phyloP scores from a whole-genome alignment of 805 yeast species.

The Ogataea methylovora region DNA sequence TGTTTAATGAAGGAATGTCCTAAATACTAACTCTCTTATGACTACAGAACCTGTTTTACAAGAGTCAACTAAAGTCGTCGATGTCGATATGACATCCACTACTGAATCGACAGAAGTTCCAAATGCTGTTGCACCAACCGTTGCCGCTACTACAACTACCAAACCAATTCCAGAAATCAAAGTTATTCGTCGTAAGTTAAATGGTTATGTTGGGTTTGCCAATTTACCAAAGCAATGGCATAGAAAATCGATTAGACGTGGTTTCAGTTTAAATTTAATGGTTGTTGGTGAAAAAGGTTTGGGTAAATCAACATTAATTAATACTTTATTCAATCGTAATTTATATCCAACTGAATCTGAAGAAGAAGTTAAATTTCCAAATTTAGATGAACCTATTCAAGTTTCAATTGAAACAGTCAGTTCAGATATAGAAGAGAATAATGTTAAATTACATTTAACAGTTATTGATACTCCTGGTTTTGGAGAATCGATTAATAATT shows the following conservation, averaged over 20 bases:
- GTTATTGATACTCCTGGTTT: constrained; percentile 91
- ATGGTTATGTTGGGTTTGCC: constrained; percentile 94
- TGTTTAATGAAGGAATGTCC: too few species aligned
- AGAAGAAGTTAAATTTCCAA: constrained; percentile 26
- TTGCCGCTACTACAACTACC: constrained; percentile 4
- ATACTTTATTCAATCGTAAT: constrained; percentile 75
- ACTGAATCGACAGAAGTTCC: constrained; percentile 4
- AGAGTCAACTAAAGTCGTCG: too few species aligned
- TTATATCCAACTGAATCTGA: constrained; percentile 33
- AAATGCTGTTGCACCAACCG: neutral
- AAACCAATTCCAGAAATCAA: constrained; percentile 33
- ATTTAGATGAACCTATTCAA: constrained; percentile 33
- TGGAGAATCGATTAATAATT: constrained; percentile 82
- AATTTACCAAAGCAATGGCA: constrained; percentile 99
- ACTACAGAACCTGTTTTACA: too few species aligned
- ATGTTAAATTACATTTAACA: constrained; percentile 77
- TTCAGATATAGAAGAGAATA: constrained; percentile 85
- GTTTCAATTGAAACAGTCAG: constrained; percentile 55
- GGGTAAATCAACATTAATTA: constrained; percentile 88
- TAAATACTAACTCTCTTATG: too few species aligned
- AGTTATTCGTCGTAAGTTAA: constrained; percentile 73
- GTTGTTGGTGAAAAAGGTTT: constrained; percentile 89
- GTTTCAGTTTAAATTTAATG: constrained; percentile 82
- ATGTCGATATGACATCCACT: too few species aligned
- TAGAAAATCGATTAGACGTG: constrained; percentile 82